Conservation (phyloP, 2,329 filamentous ascomycete genomes). For the Ascochyta viciae-villosae region DNA sequence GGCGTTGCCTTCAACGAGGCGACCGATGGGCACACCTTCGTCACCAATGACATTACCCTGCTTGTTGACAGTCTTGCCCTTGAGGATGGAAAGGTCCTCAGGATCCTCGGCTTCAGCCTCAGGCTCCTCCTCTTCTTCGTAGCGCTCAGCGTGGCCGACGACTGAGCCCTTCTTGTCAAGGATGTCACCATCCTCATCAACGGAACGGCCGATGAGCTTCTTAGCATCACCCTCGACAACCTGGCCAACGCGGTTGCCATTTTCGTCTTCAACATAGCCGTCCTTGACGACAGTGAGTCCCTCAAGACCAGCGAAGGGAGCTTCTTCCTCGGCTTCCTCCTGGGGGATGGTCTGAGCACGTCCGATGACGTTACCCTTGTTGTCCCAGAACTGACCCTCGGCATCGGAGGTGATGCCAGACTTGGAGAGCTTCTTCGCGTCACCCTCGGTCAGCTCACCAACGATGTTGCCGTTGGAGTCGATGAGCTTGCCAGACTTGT, state of each 20-base stretch:
- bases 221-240: conserved; percentile 59
- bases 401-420: conserved; percentile 53
- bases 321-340: conserved; percentile 57
- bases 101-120: conserved; percentile 51
- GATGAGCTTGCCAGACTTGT: conserved; percentile 60
- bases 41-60: conserved; percentile 59
- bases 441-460: conserved; percentile 59
- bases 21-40: conserved; percentile 62
- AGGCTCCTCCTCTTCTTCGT: conserved; percentile 67
- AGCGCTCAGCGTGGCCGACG: conserved; percentile 60
- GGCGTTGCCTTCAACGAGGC: conserved; percentile 71
- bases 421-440: conserved; percentile 62
- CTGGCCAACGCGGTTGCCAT: conserved; percentile 58
- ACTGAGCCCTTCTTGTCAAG: conserved; percentile 62
- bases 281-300: conserved; percentile 59
- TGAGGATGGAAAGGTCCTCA: conserved; percentile 54
- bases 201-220: conserved; percentile 58
- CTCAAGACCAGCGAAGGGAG: conserved; percentile 59
- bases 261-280: conserved; percentile 58
- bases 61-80: conserved; percentile 59
- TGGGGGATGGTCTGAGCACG: conserved; percentile 56
- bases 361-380: conserved; percentile 61
- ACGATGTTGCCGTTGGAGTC: conserved; percentile 55
- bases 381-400: conserved; percentile 62
- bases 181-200: conserved; percentile 62